Percentiles rank a stretch among this genome's conserved stretches.
Conservation (phyloP, 257 asterid genomes). For the Vinca minor region DNA sequence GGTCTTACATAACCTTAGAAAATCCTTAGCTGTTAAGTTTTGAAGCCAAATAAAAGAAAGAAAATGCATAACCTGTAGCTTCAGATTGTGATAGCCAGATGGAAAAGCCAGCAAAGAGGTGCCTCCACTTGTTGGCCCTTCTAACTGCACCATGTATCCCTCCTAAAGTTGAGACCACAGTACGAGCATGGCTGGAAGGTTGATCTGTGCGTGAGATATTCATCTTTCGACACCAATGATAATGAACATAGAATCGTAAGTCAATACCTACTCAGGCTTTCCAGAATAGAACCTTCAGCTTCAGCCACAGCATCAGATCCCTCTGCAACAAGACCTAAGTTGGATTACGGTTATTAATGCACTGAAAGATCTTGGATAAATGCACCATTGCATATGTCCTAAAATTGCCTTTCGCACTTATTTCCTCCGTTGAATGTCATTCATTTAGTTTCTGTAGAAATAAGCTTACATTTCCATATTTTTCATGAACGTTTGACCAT, state of each 20-base stretch:
- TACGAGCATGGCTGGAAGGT: conserved; percentile 74
- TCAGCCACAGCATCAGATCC: conserved; percentile 61
- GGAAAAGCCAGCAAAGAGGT: conserved; percentile 77
- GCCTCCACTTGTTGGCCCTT: conserved; percentile 61
- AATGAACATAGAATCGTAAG: conserved; percentile 9
- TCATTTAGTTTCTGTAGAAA: neutral
- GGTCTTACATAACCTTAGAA: neutral
- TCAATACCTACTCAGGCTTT: conserved; percentile 74
- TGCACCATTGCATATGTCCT: neutral
- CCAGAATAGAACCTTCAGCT: conserved; percentile 63
- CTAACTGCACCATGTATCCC: conserved; percentile 64
- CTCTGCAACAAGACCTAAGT: conserved; percentile 54
- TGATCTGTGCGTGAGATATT: conserved; percentile 8
- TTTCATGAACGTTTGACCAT: neutral
- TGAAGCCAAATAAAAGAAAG: neutral
- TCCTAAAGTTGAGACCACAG: conserved; percentile 82
- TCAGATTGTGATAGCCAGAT: conserved; percentile 82
- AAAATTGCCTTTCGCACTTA: neutral
- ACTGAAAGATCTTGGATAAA: conserved; percentile 7
- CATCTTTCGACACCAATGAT: conserved; percentile 10
- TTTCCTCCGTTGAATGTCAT: neutral
- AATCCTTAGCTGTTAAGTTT: neutral
- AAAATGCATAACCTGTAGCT: conserved; percentile 50
- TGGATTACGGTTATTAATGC: conserved; percentile 13
- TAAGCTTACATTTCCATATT: neutral